These are phyloP conservation scores for Penicillium sp. DNA, from an alignment of 2,329 filamentous ascomycete genomes.

Conservation along the genomic window DNA sequence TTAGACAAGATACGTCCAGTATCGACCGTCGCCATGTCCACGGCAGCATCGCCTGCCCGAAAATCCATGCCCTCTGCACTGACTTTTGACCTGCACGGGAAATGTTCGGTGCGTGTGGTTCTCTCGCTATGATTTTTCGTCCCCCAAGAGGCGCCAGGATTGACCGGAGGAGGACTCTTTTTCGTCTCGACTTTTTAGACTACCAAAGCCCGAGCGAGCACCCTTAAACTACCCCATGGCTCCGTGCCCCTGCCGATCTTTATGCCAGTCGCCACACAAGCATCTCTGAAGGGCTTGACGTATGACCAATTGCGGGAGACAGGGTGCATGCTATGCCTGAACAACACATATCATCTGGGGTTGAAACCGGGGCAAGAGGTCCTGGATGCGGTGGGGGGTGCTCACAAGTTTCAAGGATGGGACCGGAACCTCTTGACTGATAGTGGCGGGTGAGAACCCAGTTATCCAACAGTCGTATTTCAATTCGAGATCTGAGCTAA, in stretches of 20 bases:
- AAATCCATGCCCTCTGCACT: conserved; percentile 54
- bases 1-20: background rate
- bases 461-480: background rate
- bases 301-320: conserved; percentile 87
- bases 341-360: conserved; percentile 96
- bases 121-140: background rate
- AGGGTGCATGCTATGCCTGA: conserved; percentile 82
- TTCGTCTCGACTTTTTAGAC: conserved; percentile 53
- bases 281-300: conserved; percentile 88
- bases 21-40: conserved; percentile 26
- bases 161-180: background rate
- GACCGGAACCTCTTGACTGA: conserved; percentile 86
- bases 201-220: conserved; percentile 86
- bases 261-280: conserved; percentile 98
- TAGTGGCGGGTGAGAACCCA: conserved; percentile 43
- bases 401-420: conserved; percentile 94
- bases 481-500: background rate
- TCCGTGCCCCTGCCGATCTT: conserved; percentile 86
- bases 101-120: conserved; percentile 63
- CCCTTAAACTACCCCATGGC: conserved; percentile 83
- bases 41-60: conserved; percentile 15
- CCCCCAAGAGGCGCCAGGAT: conserved; percentile 5
- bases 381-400: conserved; percentile 79
- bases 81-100: conserved; percentile 69
- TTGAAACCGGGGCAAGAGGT: conserved; percentile 90